Percentiles rank a stretch among this genome's conserved stretches.
These are phyloP conservation scores for Termitomyces eurrhizus DNA, from an alignment of 768 basidiomycete species.

Conservation along the genomic window DNA sequence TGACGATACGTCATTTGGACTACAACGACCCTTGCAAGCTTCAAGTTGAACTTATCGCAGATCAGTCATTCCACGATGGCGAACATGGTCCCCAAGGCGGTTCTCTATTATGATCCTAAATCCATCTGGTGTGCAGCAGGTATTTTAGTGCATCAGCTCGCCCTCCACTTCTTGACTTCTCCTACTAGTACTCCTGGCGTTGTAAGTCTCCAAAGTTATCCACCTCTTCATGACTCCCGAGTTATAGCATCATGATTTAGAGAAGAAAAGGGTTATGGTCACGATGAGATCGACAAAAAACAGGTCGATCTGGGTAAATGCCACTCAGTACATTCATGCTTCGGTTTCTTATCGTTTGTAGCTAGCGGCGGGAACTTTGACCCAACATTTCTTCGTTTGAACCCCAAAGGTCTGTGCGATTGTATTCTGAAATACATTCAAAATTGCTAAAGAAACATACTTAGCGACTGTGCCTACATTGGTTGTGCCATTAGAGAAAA, in stretches of 20 bases:
- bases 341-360: constrained; percentile 22
- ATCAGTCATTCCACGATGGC: constrained; percentile 20
- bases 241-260: constrained; percentile 22
- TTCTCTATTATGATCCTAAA: constrained; percentile 62
- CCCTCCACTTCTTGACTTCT: background rate
- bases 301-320: constrained; percentile 57
- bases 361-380: constrained; percentile 79
- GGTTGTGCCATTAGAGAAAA: constrained; percentile 79
- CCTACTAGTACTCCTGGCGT: constrained; percentile 43
- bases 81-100: constrained; percentile 63
- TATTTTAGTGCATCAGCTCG: constrained; percentile 24
- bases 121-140: constrained; percentile 67
- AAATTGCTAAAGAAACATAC: background rate
- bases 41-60: background rate
- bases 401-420: constrained; percentile 57
- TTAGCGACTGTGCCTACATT: constrained; percentile 77
- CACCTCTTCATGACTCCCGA: constrained; percentile 2
- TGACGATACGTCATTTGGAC: background rate
- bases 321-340: background rate
- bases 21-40: background rate
- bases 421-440: background rate
- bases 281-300: constrained; percentile 70
- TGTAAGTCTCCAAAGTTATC: constrained; percentile 35
- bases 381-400: constrained; percentile 73
- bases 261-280: constrained; percentile 80